Percentiles rank a stretch among this genome's conserved stretches.
phyloP scores from a whole-genome alignment of 805 yeast genomes.

The Pichia cabralensis region DNA sequence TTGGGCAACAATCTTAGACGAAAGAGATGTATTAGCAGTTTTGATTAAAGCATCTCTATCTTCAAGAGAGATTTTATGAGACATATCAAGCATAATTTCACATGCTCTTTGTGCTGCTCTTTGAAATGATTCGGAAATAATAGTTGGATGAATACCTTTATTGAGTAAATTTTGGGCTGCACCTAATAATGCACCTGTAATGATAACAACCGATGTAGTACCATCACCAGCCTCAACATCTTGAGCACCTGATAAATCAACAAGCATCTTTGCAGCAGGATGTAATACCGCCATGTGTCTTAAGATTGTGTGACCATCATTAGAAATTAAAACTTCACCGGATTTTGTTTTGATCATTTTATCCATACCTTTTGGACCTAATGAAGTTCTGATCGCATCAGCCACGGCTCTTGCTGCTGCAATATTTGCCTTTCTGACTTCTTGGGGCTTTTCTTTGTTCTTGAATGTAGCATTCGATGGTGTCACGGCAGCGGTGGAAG shows the following conservation, averaged over 20 bases:
- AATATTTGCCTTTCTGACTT: conserved; percentile 81
- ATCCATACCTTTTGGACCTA: conserved; percentile 99
- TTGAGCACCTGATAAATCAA: conserved; percentile 94
- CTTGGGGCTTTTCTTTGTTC: conserved; percentile 91
- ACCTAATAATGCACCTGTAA: conserved; percentile 87
- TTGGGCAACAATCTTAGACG: conserved; percentile 93
- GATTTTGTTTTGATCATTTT: conserved; percentile 93
- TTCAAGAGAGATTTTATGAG: conserved; percentile 62
- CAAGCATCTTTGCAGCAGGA: conserved; percentile 97
- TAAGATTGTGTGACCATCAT: conserved; percentile 96
- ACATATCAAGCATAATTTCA: conserved; percentile 76
- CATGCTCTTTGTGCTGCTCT: conserved; percentile 78
- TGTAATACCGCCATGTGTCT: conserved; percentile 97
- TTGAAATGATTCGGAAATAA: conserved; percentile 88
- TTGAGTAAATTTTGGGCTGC: conserved; percentile 88
- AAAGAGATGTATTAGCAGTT: conserved; percentile 91
- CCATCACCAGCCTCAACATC: conserved; percentile 99
- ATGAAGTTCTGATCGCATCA: conserved; percentile 87
- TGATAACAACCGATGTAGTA: conserved; percentile 92
- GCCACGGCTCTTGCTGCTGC: conserved; percentile 92
- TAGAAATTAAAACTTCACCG: conserved; percentile 90
- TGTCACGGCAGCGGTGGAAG: conserved; percentile 7
- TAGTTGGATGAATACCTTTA: conserved; percentile 92
- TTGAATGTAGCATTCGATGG: conserved; percentile 69
- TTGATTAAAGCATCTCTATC: conserved; percentile 79